Evolutionary conservation across 345 rosid genomes (phyloP), one percentile per base, ranked within the genome.

Genomic region (Rhodamnia rubescens): DNA sequence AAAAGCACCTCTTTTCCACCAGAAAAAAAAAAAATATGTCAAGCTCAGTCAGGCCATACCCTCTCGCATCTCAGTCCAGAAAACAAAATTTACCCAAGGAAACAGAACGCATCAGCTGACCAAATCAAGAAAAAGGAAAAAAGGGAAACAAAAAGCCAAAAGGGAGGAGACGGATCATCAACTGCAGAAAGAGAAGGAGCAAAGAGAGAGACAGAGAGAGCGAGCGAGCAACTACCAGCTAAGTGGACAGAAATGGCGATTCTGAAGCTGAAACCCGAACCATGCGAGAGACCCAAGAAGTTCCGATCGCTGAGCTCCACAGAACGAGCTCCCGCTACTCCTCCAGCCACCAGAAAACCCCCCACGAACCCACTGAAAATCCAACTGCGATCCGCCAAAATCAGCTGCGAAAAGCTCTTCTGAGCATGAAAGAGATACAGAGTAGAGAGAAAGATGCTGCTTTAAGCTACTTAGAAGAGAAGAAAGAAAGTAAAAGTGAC

Each of bases 381-480:
- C 78, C 7, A 69, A 69, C 47, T 18, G 78, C 47, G 78, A 16
- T 36, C 12, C 47, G 78, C 78, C 78, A 18, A 69, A 22, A 69
- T 69, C 78, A 18, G 78, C 78, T 36, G 27, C 18, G 5, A 53
- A 42, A 8, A 75, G 56, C 78, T 36, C 47, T 3, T 18, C 78
- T 22, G 78, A 32, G 22, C 47, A 36, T 6, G 26, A 69, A 24
- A 64, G 5, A 36, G 81, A n/a, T 50, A 26, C 87, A 61, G 11
- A 61, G 22, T 36, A 29, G 21, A 61, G 5, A 49, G 81, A 26
- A 42, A 32, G 88, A 83, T 84, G 82, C 86, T 86, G 69, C 84
- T 89, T 91, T 86, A 87, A 89, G 93, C 93, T 86, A 89, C 93
- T 91, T 91, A 82, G 90, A 86, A 80, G 84, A 87, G 82, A 90